Conservation (phyloP, 2,329 filamentous ascomycete species). For the Pseudocercospora cruenta region DNA sequence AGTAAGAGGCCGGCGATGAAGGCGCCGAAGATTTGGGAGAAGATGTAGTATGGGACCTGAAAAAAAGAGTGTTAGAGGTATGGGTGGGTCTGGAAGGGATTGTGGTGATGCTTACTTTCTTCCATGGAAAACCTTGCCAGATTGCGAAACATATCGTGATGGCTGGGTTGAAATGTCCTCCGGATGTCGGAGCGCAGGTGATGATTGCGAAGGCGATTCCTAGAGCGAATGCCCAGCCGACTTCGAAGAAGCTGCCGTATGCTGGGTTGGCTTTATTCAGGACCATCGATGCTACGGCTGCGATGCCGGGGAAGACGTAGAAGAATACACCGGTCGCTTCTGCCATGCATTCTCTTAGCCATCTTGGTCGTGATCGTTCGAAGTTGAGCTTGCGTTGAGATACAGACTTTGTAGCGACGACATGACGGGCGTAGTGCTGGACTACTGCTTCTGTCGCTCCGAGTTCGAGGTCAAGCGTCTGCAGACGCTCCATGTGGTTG, state of each 20-base stretch:
- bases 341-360: conserved; percentile 59
- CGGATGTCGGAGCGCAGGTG: conserved; percentile 57
- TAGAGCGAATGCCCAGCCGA: conserved; percentile 60
- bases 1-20: conserved; percentile 60
- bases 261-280: conserved; percentile 48
- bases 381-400: conserved; percentile 60
- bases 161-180: conserved; percentile 44
- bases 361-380: conserved; percentile 57
- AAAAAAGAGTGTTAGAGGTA: too few species aligned
- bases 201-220: conserved; percentile 65
- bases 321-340: conserved; percentile 62
- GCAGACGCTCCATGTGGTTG: conserved; percentile 18
- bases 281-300: conserved; percentile 57
- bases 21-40: conserved; percentile 58
- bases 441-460: conserved; percentile 59
- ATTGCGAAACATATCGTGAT: conserved; percentile 46
- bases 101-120: conserved; percentile 44
- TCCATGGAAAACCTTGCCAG: conserved; percentile 64
- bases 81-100: neutral
- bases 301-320: conserved; percentile 53
- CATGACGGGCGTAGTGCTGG: conserved; percentile 54
- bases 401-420: conserved; percentile 55
- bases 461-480: conserved; percentile 50
- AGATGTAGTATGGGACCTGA: conserved; percentile 59
- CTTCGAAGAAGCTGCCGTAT: conserved; percentile 59